Percentiles rank a stretch among this genome's conserved stretches.
Conservation (phyloP, 1,284 basidiomycete species). For the Apiotrichum gracile region DNA sequence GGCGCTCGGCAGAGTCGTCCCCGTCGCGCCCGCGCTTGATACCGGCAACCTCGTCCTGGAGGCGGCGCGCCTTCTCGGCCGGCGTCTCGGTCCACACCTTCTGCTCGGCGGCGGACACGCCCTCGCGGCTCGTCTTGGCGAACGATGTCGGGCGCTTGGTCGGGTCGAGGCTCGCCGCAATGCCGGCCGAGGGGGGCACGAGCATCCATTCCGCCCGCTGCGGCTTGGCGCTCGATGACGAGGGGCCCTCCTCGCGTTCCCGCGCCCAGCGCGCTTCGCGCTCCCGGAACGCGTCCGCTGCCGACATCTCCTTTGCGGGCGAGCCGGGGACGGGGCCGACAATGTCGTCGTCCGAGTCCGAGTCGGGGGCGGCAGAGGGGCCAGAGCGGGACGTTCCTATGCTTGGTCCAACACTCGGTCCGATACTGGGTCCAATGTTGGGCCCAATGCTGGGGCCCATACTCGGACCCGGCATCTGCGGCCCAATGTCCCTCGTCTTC, state of each 20-base stretch:
- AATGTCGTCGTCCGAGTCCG: conserved; percentile 30
- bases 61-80: conserved; percentile 70
- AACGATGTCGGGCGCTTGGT: conserved; percentile 58
- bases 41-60: conserved; percentile 79
- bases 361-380: conserved; percentile 3
- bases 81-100: conserved; percentile 92
- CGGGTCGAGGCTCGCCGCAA: conserved; percentile 57
- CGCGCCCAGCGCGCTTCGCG: conserved; percentile 61
- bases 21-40: conserved; percentile 56
- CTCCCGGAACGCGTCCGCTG: conserved; percentile 71
- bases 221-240: neutral
- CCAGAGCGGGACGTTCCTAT: neutral
- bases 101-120: conserved; percentile 48
- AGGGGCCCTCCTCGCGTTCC: conserved; percentile 54
- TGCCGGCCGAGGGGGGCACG: conserved; percentile 72
- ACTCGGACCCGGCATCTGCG: conserved; percentile 1
- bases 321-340: conserved; percentile 17
- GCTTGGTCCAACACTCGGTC: neutral
- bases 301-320: conserved; percentile 33
- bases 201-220: conserved; percentile 88
- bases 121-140: conserved; percentile 36
- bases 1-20: conserved; percentile 50
- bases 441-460: neutral
- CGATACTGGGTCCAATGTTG: neutral
- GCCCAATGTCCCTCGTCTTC: conserved; percentile 6